Conservation (phyloP, 78 protist species). For the Emiliania huxleyi region DNA sequence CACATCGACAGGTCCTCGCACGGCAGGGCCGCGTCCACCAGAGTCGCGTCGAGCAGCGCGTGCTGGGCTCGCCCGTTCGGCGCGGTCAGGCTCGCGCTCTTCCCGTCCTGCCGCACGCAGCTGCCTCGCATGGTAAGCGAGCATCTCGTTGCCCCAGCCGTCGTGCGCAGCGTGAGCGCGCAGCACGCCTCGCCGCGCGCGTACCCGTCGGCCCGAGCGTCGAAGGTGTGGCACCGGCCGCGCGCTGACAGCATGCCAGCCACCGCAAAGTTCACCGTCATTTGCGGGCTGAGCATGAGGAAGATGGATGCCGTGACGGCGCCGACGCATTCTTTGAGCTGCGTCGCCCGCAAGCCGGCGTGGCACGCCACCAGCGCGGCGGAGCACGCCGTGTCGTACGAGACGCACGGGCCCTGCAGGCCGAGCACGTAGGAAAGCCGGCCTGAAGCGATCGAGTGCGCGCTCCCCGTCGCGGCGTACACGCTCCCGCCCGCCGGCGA, state of each 20-base stretch:
- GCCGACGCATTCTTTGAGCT: neutral
- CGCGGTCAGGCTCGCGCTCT: conserved; percentile 47
- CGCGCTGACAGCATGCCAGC: conserved; percentile 56
- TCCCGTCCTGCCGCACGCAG: conserved; percentile 66
- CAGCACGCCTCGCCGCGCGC: conserved; percentile 82
- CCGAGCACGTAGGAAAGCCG: conserved; percentile 73
- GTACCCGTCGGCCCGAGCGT: conserved; percentile 79
- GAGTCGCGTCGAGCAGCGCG: conserved; percentile 46
- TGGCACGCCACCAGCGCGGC: conserved; percentile 77
- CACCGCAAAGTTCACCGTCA: conserved; percentile 19
- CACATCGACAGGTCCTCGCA: conserved; percentile 33
- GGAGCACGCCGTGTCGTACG: conserved; percentile 88
- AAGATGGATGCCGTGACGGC: neutral
- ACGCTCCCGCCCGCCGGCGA: neutral
- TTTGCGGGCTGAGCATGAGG: neutral
- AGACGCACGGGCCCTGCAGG: conserved; percentile 74
- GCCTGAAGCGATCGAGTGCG: conserved; percentile 27
- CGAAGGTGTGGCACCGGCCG: conserved; percentile 75
- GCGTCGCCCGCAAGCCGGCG: conserved; percentile 34
- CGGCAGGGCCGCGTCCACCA: conserved; percentile 1
- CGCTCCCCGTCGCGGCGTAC: neutral
- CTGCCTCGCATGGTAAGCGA: neutral
- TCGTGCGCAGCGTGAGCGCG: conserved; percentile 31
- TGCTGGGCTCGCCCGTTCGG: conserved; percentile 67
- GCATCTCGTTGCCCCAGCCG: neutral